Conservation (phyloP, 768 basidiomycete species). For the Inosperma sp. region DNA sequence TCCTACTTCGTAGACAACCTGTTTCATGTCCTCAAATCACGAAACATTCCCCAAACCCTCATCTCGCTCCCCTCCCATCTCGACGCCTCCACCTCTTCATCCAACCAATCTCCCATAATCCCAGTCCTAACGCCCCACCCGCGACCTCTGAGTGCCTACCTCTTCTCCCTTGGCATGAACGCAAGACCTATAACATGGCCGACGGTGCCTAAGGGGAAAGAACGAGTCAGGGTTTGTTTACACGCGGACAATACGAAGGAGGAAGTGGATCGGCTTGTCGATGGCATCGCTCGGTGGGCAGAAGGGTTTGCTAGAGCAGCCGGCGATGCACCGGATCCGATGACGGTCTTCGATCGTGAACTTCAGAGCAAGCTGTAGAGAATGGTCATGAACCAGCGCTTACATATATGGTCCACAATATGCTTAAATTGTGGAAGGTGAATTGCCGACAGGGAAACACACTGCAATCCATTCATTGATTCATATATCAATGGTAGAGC, state of each 20-base stretch:
- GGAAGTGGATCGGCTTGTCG: slow-evolving; percentile 58
- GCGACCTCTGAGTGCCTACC: slow-evolving; percentile 67
- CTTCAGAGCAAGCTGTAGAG: too few relatives aligned
- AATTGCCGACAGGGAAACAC: too few relatives aligned
- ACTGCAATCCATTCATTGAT: too few relatives aligned
- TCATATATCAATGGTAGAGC: too few relatives aligned
- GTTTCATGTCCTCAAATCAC: slow-evolving; percentile 25
- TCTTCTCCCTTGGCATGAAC: slow-evolving; percentile 51
- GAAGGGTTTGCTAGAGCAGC: too few relatives aligned
- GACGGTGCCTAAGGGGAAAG: slow-evolving; percentile 82
- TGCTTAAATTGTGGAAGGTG: too few relatives aligned
- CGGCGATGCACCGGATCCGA: too few relatives aligned
- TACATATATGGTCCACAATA: too few relatives aligned
- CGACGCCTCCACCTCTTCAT: slow-evolving; percentile 25
- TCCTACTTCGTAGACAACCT: slow-evolving; percentile 35
- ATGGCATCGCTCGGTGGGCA: slow-evolving; percentile 48
- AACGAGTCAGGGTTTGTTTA: slow-evolving; percentile 85
- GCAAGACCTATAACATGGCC: slow-evolving; percentile 81
- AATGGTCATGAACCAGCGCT: too few relatives aligned
- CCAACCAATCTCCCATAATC: slow-evolving; percentile 67
- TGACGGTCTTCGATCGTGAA: too few relatives aligned
- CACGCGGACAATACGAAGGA: slow-evolving; percentile 67
- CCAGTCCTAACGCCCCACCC: slow-evolving; percentile 78
- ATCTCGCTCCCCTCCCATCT: slow-evolving; percentile 37
- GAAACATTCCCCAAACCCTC: slow-evolving; percentile 31